Percentiles rank a stretch among this genome's conserved stretches.
Evolutionary conservation across 306 rosid genomes (phyloP).

Genomic region (Styphnolobium japonicum): DNA sequence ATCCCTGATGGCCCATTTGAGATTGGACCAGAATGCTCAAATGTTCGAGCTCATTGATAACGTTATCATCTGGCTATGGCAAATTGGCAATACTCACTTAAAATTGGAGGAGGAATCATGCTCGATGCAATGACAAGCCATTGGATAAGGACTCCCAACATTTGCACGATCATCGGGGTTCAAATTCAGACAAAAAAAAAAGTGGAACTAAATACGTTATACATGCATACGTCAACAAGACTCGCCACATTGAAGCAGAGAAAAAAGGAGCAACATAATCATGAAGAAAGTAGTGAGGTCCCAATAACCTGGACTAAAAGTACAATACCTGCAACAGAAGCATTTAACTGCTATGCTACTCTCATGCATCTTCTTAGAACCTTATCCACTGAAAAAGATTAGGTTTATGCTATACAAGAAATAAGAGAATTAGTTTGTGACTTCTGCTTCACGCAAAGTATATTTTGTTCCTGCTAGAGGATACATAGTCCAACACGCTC

Average conservation of each 20-base stretch:
- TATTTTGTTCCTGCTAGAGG: conserved; percentile 12
- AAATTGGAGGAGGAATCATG: background rate
- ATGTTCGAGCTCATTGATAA: too few relatives aligned
- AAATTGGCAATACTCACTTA: background rate
- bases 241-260: background rate
- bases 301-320: conserved; percentile 2
- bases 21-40: too few relatives aligned
- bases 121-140: background rate
- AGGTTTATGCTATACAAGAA: conserved; percentile 25
- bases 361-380: background rate
- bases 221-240: conserved; percentile 23
- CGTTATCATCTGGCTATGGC: too few relatives aligned
- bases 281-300: conserved; percentile 18
- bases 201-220: background rate
- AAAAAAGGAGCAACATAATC: background rate
- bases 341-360: conserved; percentile 15
- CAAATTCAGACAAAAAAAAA: background rate
- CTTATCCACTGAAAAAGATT: conserved; percentile 20
- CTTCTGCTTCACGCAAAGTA: conserved; percentile 14
- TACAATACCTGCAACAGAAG: conserved; percentile 20
- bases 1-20: too few relatives aligned
- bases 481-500: conserved; percentile 22
- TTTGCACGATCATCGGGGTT: background rate
- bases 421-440: background rate
- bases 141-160: background rate